Evolutionary conservation across 2,329 filamentous ascomycete species (phyloP), one percentile per base, ranked within the genome.

Genomic region (Phialophora chinensis): DNA sequence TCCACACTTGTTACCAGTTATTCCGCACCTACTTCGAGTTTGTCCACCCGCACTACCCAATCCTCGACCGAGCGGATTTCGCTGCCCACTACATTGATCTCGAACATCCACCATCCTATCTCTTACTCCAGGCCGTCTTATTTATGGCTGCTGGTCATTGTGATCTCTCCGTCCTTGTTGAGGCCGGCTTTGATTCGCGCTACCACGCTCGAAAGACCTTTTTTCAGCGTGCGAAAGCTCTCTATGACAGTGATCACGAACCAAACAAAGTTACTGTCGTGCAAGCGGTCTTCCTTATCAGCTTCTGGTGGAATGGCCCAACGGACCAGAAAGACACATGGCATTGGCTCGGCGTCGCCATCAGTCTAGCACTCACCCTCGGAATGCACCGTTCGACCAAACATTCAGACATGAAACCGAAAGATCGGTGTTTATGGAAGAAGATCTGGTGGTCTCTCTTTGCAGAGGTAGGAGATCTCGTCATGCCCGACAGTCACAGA

Each of bases 301-400:
- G 66, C 35, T 70, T 71, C 55, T 73, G 72, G 69, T 72, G 72
- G 71, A 67, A 67, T 49, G 67, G 69, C 4, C 66, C 66, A 6
- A 68, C 57, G 29, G 72, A 72, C 33, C 66, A 57, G 57, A 79
- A 78, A 61, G 76, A 78, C 64, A 75, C 75, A 17, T 74, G 76
- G 60, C 74, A 79, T 64, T 79, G 77, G 77, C 71, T 79, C 11
- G 75, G 76, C 5, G 65, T 70, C 52, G 66, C 68, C 1, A 65
- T 66, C 44, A 65, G 63, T 31, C 61, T 70, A 4, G 68, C 68
- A n/a, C 55, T 65, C 25, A 65, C 66, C 2, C 62, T 70, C 1
- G 66, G 68, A 27, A 70, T 70, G 68, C 68, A 70, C 35, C 60
- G 65, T 3, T 67, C 66, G 14, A 69, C 66, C 11, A 44, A 63